A percentile compares a stretch with the other conserved stretches of the same genome.
Conservation (phyloP, 83 land plant species). For the Isoetes engelmannii region DNA sequence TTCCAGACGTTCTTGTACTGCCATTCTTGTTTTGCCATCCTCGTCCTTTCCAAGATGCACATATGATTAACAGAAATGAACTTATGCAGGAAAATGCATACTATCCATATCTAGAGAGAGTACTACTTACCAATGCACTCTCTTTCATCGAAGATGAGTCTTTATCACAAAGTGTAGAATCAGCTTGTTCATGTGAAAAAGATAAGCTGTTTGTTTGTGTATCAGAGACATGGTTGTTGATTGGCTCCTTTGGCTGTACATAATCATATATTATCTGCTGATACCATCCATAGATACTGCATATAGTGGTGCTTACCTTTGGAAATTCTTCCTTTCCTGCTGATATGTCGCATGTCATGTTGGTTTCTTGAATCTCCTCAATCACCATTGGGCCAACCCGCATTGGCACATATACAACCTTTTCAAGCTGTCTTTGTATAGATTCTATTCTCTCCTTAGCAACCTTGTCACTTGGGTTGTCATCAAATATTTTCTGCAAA, state of each 20-base stretch:
- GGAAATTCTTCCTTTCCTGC: too few relatives aligned
- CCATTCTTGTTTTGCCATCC: neutral
- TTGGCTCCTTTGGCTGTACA: neutral
- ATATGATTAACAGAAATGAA: neutral
- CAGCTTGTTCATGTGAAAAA: neutral
- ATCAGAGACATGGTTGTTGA: neutral
- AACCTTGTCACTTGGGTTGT: conserved; percentile 12
- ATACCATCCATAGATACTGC: neutral
- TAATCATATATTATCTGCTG: neutral
- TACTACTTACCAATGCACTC: neutral
- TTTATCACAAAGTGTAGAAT: neutral
- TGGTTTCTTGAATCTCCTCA: conserved; percentile 23
- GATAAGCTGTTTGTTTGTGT: neutral
- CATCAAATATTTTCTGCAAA: conserved; percentile 11
- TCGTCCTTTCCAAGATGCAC: neutral
- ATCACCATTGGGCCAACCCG: conserved; percentile 29
- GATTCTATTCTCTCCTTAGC: neutral
- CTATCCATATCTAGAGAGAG: neutral
- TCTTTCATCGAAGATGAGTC: neutral
- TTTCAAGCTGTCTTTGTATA: conserved; percentile 11
- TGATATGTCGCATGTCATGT: neutral
- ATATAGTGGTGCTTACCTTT: neutral
- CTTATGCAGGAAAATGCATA: neutral
- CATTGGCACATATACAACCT: conserved; percentile 19
- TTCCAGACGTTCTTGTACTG: conserved; percentile 13